Evolutionary conservation across 306 rosid genomes (phyloP).

Genomic region (Aeschynomene evenia): DNA sequence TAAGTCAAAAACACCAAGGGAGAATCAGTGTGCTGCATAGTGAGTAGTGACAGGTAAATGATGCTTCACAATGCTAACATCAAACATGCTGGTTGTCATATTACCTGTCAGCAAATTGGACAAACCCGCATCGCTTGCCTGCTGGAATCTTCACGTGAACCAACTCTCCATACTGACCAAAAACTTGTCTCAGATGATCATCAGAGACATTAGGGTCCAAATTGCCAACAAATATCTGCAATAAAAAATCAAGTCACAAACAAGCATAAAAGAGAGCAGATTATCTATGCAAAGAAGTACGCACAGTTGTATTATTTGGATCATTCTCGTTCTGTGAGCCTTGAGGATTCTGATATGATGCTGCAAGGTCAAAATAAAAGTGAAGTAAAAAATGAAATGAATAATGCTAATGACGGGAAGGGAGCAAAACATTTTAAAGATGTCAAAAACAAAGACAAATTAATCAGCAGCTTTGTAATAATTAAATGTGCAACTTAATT

Average conservation of each 20-base stretch:
- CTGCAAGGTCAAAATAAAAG: slow-evolving; percentile 56
- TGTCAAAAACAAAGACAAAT: not conserved
- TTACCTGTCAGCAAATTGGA: slow-evolving; percentile 87
- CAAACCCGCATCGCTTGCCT: slow-evolving; percentile 97
- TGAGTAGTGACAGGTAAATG: not conserved
- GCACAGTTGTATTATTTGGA: slow-evolving; percentile 93
- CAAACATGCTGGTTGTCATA: not conserved
- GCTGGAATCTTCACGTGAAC: slow-evolving; percentile 93
- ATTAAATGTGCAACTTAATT: not conserved
- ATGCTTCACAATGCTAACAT: not conserved
- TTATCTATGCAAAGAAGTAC: slow-evolving; percentile 40
- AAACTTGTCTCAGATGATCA: slow-evolving; percentile 89
- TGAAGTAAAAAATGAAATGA: slow-evolving; percentile 27
- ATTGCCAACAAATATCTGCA: slow-evolving; percentile 96
- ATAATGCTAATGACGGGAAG: not conserved
- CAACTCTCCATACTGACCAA: slow-evolving; percentile 77
- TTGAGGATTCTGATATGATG: slow-evolving; percentile 78
- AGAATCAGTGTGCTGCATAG: not conserved
- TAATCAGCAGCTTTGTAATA: not conserved
- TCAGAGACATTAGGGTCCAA: slow-evolving; percentile 84
- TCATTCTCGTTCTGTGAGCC: slow-evolving; percentile 84
- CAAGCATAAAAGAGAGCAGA: not conserved
- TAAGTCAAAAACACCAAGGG: slow-evolving; percentile 10
- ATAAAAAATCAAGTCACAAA: slow-evolving; percentile 23
- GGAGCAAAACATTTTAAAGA: not conserved